Base-by-base conservation (phyloP, 2,329 filamentous ascomycete genomes). In the Cryphonectria naterciae region DNA sequence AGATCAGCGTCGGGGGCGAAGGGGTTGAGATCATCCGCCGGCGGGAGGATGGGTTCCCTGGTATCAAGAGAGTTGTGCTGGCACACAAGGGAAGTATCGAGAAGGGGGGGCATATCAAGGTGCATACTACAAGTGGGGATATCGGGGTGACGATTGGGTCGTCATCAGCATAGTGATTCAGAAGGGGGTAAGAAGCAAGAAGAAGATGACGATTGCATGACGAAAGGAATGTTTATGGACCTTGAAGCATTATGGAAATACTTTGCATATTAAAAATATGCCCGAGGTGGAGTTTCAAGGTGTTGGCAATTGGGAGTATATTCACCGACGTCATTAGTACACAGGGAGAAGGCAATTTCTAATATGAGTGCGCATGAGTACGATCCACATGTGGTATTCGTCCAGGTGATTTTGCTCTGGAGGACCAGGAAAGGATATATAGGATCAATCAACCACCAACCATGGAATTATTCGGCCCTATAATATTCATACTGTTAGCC, bases 41-140 rank as follows among this genome's bases (percentile, higher is more conserved):
- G 66, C 71, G 72, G n/a, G 72, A 76, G 3, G 72, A 75, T 1
- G 77, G 78, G 1, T 79, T 79, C 76, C 78, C 78, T 4, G 78
- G 80, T 1, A 74, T 80, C 25, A 77, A 77, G 54, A 78, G 78
- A 71, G 69, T 74, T 4, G 11, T 82, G 28, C 37, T 78, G 54
- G 85, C 83, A 0, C 77, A 74, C 71, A 86, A 86, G 79, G 85
- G 85, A 5, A 74, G 77, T 1, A 80, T 77, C 19, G 70, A 39
- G 46, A 64, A 58, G 32, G 70, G 62, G 1, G 66, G 61, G n/a
- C 60, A 46, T 3, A 25, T 73, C 41, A 66, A 64, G 67, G 58
- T 60, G 41, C 68, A 72, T 39, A 72, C 64, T 22, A 69, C 67
- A 19, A 69, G 67, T 13, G 72, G 72, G 58, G 17, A 32, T 17